Conservation (phyloP, 1,284 basidiomycete species). For the Uromyces viciae-fabae region DNA sequence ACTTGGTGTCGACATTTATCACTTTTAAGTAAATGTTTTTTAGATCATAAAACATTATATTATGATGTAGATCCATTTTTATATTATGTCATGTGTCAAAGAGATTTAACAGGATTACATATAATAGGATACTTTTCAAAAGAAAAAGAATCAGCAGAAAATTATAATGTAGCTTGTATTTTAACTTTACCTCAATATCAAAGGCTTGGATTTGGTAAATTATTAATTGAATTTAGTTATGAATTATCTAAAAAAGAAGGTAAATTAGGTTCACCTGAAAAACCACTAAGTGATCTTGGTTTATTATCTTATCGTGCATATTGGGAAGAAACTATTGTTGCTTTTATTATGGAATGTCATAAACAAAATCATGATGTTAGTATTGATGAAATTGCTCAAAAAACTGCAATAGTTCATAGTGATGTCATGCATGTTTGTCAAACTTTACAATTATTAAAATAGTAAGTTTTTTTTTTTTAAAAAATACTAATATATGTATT, state of each 20-base stretch:
- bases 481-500: too few relatives aligned
- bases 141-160: constrained; percentile 96
- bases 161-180: constrained; percentile 99
- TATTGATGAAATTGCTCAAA: constrained; percentile 95
- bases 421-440: constrained; percentile 99
- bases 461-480: constrained; percentile 57
- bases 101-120: constrained; percentile 87
- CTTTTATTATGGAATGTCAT: constrained; percentile 69
- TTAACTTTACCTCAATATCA: constrained; percentile 96
- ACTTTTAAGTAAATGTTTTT: constrained; percentile 92
- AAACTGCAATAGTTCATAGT: constrained; percentile 90
- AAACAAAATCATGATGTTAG: constrained; percentile 66
- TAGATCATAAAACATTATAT: constrained; percentile 98
- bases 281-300: constrained; percentile 91
- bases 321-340: constrained; percentile 96
- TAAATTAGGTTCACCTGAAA: constrained; percentile 94
- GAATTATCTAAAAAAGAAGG: constrained; percentile 94
- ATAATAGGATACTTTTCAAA: constrained; percentile 98
- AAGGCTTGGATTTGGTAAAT: constrained; percentile 87
- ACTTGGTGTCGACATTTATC: constrained; percentile 97
- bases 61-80: constrained; percentile 99
- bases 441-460: constrained; percentile 90
- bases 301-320: constrained; percentile 90
- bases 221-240: constrained; percentile 97
- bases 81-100: constrained; percentile 93